Evolutionary conservation across 2,329 filamentous ascomycete species (phyloP).

Genomic region (Aureobasidium sp.): DNA sequence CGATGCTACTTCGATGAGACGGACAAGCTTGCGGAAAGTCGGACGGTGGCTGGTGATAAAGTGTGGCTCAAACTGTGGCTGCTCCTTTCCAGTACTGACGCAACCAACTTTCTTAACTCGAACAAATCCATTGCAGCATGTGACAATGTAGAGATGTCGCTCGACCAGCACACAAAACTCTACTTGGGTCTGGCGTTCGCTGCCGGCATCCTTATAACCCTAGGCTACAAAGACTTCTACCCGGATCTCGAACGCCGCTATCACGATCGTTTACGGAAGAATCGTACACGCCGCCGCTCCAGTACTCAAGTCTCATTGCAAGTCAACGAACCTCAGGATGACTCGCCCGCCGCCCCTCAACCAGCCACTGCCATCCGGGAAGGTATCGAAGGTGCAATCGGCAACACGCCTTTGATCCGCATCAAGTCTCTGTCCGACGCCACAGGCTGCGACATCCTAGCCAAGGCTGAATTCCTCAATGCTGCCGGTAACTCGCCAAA

Average conservation of each 20-base stretch:
- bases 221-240: constrained; percentile 74
- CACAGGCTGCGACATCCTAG: constrained; percentile 83
- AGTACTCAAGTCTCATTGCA: constrained; percentile 31
- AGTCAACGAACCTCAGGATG: constrained; percentile 1
- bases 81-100: background rate
- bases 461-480: constrained; percentile 93
- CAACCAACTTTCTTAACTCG: background rate
- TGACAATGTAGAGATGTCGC: constrained; percentile 12
- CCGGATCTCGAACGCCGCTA: constrained; percentile 64
- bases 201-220: constrained; percentile 66
- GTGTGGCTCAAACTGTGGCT: constrained; percentile 3
- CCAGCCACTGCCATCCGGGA: constrained; percentile 47
- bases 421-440: constrained; percentile 79
- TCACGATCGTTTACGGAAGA: constrained; percentile 34
- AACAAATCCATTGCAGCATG: background rate
- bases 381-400: constrained; percentile 87
- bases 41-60: background rate
- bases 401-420: constrained; percentile 81
- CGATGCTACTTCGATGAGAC: background rate
- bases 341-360: constrained; percentile 3
- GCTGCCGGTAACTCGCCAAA: constrained; percentile 91
- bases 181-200: constrained; percentile 45
- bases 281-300: constrained; percentile 21
- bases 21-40: background rate
- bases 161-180: constrained; percentile 10